These are phyloP conservation scores for Haematococcus sp. DNA, from an alignment of 139 green algal species.

Conservation along the genomic window DNA sequence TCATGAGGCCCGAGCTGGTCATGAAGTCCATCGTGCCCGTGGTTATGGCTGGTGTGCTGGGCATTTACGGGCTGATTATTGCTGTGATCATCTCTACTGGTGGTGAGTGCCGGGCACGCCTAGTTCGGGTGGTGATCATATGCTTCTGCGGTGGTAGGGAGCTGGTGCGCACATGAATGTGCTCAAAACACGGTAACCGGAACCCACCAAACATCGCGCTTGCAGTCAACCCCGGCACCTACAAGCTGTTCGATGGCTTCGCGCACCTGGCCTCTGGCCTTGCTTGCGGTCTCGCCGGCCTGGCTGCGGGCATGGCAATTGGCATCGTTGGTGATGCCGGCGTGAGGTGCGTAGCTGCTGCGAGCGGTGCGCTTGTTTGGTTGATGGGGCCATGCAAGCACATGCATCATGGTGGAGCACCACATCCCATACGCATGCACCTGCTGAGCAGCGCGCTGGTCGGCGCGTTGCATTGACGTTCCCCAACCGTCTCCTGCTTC, in stretches of 20 bases:
- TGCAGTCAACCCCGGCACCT: slow-evolving; percentile 81
- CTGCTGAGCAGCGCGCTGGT: too few relatives aligned
- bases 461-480: too few relatives aligned
- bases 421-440: too few relatives aligned
- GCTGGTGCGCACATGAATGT: too few relatives aligned
- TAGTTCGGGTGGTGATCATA: neutral
- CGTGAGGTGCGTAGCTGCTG: slow-evolving; percentile 79
- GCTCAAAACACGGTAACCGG: too few relatives aligned
- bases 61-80: slow-evolving; percentile 99
- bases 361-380: too few relatives aligned
- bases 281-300: slow-evolving; percentile 90
- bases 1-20: slow-evolving; percentile 98
- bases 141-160: too few relatives aligned
- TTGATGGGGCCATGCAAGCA: too few relatives aligned
- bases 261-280: slow-evolving; percentile 94
- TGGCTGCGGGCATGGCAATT: slow-evolving; percentile 98
- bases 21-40: slow-evolving; percentile 99
- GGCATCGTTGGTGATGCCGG: slow-evolving; percentile 98
- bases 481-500: too few relatives aligned
- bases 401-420: too few relatives aligned
- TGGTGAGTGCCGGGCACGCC: slow-evolving; percentile 61
- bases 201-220: too few relatives aligned
- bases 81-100: slow-evolving; percentile 97
- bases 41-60: slow-evolving; percentile 98
- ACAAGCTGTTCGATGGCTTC: slow-evolving; percentile 98